Percentiles rank a stretch among this genome's conserved stretches.
These are phyloP conservation scores for Trypanosoma grayi DNA, from an alignment of 208 protist species.

Conservation along the genomic window DNA sequence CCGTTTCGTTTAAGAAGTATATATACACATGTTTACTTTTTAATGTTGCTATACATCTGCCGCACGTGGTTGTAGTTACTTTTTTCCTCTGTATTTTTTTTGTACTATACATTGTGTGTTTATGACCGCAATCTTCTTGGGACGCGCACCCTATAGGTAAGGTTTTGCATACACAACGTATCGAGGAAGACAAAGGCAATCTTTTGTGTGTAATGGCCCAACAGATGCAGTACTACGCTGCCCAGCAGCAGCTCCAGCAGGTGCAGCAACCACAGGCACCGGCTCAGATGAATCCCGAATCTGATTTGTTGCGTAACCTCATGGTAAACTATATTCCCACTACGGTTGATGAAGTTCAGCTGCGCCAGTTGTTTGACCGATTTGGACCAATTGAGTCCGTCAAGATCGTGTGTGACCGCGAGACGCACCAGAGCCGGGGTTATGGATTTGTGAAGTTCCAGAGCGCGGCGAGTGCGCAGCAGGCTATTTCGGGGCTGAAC, in stretches of 20 bases:
- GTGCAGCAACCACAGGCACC: slow-evolving; percentile 12
- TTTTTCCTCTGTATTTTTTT: no score
- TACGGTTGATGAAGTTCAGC: slow-evolving; percentile 79
- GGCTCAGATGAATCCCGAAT: slow-evolving; percentile 42
- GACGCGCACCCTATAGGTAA: no score
- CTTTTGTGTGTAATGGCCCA: slow-evolving; percentile 36
- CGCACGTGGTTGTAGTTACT: no score
- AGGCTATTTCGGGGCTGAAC: slow-evolving; percentile 79
- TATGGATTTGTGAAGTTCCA: slow-evolving; percentile 92
- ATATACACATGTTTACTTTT: no score
- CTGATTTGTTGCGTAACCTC: slow-evolving; percentile 76
- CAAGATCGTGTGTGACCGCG: slow-evolving; percentile 88
- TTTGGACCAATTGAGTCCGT: slow-evolving; percentile 85
- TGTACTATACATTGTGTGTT: no score
- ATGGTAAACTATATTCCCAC: slow-evolving; percentile 91
- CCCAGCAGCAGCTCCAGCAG: slow-evolving; percentile 21
- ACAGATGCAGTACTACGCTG: slow-evolving; percentile 31
- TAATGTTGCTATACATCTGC: no score
- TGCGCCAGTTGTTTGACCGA: slow-evolving; percentile 81
- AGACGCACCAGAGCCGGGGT: slow-evolving; percentile 81
- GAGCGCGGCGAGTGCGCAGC: slow-evolving; percentile 60
- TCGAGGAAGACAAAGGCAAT: neutral
- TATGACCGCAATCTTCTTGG: no score
- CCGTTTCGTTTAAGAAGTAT: no score
- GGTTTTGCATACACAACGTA: no score